These are phyloP conservation scores for Triadica sebifera DNA, from an alignment of 345 rosid genomes.

Conservation along the genomic window DNA sequence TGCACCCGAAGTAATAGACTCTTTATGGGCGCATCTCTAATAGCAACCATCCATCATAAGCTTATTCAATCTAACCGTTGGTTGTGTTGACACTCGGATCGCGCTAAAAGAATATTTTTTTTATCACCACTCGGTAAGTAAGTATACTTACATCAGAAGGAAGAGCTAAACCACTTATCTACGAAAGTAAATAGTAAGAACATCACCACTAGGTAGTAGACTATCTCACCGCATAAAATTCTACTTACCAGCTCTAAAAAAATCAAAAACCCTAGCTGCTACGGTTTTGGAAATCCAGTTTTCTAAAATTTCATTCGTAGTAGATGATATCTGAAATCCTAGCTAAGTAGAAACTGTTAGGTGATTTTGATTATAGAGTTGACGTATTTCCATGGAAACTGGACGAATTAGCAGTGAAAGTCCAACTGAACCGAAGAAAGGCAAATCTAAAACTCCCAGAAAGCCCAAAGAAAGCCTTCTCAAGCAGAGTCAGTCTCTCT, in stretches of 20 bases:
- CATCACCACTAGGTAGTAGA: not conserved
- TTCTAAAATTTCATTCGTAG: not conserved
- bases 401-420: conserved; percentile 44
- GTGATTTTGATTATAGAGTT: not conserved
- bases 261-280: not conserved
- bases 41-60: not conserved
- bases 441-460: conserved; percentile 53
- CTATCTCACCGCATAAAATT: not conserved
- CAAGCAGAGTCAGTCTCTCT: conserved; percentile 63
- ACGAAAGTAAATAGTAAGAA: not conserved
- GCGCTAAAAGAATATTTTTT: too few species aligned
- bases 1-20: not conserved
- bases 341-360: not conserved
- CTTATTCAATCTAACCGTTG: not conserved
- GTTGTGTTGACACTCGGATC: too few species aligned
- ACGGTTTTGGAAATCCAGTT: not conserved
- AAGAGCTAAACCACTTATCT: too few species aligned
- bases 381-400: conserved; percentile 30
- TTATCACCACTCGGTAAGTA: too few species aligned
- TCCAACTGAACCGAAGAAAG: conserved; percentile 51
- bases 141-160: too few species aligned
- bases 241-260: not conserved
- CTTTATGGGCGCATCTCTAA: not conserved
- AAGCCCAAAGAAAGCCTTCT: conserved; percentile 70
- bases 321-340: not conserved